Percentiles rank a stretch among this genome's conserved stretches.
Evolutionary conservation across 2,329 filamentous ascomycete species (phyloP).

Genomic region (Talaromyces sp.): DNA sequence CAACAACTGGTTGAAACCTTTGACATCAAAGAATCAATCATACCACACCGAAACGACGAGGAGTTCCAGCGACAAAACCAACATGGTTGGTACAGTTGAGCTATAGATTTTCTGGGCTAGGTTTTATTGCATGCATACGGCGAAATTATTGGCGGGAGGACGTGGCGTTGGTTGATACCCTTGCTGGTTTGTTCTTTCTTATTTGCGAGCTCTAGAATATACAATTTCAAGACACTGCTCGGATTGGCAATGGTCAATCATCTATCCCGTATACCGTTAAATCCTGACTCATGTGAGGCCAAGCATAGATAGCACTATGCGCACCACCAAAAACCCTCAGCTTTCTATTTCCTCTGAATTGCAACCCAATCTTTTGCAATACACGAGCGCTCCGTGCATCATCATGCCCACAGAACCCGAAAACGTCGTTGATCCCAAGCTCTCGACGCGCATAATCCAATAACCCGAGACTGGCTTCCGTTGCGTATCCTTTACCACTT

Average conservation of each 20-base stretch:
- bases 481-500: conserved; percentile 28
- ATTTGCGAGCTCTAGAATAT: not conserved
- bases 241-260: not conserved
- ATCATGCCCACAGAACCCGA: conserved; percentile 23
- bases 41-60: conserved; percentile 71
- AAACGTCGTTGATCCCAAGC: conserved; percentile 21
- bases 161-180: conserved; percentile 3
- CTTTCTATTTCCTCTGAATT: conserved; percentile 21
- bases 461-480: conserved; percentile 24
- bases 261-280: conserved; percentile 21
- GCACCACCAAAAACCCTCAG: conserved; percentile 22
- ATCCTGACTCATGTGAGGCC: conserved; percentile 21
- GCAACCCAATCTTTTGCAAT: conserved; percentile 26
- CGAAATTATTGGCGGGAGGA: not conserved
- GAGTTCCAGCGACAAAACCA: conserved; percentile 49
- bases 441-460: conserved; percentile 21
- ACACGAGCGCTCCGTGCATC: conserved; percentile 23
- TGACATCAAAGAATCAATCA: conserved; percentile 74
- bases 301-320: conserved; percentile 22
- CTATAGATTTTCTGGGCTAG: not conserved
- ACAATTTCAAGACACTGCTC: not conserved
- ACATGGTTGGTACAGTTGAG: conserved; percentile 65
- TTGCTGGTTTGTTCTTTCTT: not conserved
- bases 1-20: conserved; percentile 71
- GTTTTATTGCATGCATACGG: not conserved